A percentile compares a stretch with the other conserved stretches of the same genome.
Evolutionary conservation across 495 filamentous ascomycete genomes (phyloP).

Genomic region (Penicillium bovifimosum): DNA sequence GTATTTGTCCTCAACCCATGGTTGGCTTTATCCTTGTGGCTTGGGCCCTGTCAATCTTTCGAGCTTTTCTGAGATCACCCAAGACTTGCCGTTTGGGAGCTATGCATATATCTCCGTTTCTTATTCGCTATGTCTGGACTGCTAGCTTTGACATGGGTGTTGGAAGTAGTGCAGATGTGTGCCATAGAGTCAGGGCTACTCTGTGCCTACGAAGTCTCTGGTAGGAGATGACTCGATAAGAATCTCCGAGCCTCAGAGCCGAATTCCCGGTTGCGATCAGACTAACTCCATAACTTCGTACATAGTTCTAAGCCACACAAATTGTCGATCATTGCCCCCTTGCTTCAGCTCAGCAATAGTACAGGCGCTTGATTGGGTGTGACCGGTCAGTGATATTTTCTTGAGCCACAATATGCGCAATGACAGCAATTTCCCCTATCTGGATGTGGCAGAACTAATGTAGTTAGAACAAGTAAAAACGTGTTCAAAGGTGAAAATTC

Average conservation of each 20-base stretch:
- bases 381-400: neutral
- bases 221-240: too few species aligned
- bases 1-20: neutral
- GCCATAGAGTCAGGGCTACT: too few species aligned
- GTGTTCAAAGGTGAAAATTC: slow-evolving; percentile 8
- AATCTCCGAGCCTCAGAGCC: neutral
- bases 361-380: neutral
- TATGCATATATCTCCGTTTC: too few species aligned
- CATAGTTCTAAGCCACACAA: slow-evolving; percentile 2
- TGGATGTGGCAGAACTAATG: neutral
- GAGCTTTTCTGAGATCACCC: neutral
- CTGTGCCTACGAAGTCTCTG: too few species aligned
- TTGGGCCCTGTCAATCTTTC: neutral
- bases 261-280: neutral
- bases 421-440: neutral
- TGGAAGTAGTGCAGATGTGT: too few species aligned
- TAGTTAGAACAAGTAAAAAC: slow-evolving; percentile 2
- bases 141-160: too few species aligned
- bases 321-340: slow-evolving; percentile 2
- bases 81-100: too few species aligned
- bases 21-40: neutral
- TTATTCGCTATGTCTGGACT: neutral
- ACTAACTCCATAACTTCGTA: too few species aligned
- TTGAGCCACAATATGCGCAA: slow-evolving; percentile 4
- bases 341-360: neutral